Conservation (phyloP, 495 filamentous ascomycete genomes). For the Pyrenula aspistea region DNA sequence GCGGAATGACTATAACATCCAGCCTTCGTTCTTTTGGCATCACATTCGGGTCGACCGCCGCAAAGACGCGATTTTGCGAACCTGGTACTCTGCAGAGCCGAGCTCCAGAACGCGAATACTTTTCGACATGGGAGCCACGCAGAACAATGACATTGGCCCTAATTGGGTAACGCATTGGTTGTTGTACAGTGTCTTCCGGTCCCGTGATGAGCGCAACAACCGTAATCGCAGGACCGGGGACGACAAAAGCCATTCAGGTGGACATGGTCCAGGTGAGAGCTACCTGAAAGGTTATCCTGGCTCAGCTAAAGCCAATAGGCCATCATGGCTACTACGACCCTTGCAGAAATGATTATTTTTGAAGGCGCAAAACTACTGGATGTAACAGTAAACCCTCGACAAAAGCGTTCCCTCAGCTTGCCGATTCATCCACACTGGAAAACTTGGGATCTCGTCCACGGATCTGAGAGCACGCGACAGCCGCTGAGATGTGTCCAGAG, state of each 20-base stretch:
- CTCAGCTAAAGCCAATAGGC: too few relatives aligned
- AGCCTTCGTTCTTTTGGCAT: constrained; percentile 34
- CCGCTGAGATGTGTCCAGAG: too few relatives aligned
- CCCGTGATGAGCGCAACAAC: constrained; percentile 43
- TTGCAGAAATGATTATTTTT: not conserved
- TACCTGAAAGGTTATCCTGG: too few relatives aligned
- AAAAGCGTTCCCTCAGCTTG: too few relatives aligned
- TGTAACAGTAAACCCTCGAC: too few relatives aligned
- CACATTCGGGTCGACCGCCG: constrained; percentile 30
- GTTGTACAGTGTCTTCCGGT: constrained; percentile 46
- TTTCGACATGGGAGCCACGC: constrained; percentile 25
- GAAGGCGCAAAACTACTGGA: too few relatives aligned
- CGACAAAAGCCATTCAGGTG: constrained; percentile 12
- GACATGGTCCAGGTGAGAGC: not conserved
- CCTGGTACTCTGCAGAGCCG: constrained; percentile 19
- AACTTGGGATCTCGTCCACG: too few relatives aligned
- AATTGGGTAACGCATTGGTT: constrained; percentile 50
- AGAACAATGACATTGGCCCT: constrained; percentile 29
- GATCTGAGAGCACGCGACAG: too few relatives aligned
- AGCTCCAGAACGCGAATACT: constrained; percentile 21
- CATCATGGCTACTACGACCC: not conserved
- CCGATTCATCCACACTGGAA: too few relatives aligned
- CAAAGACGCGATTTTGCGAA: constrained; percentile 26
- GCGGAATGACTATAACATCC: constrained; percentile 19
- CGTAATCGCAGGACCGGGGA: constrained; percentile 32